Conservation (phyloP, 805 yeast species). For the Metschnikowia lachancei region DNA sequence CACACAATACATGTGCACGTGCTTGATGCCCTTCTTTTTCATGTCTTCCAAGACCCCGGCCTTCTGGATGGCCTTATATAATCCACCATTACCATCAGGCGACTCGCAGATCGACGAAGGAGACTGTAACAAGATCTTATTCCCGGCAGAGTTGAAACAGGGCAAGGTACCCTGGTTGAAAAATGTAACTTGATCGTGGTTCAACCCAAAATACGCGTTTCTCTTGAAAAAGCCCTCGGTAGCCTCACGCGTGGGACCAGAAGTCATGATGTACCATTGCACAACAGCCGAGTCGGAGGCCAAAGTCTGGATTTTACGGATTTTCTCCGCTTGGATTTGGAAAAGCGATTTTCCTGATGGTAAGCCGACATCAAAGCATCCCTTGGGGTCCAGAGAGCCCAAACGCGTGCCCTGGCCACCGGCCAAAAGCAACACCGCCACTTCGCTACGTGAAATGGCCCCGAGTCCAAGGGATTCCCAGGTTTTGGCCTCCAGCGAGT, state of each 20-base stretch:
- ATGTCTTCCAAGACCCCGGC: conserved; percentile 70
- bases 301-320: conserved; percentile 58
- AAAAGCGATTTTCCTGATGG: conserved; percentile 84
- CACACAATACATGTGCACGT: conserved; percentile 94
- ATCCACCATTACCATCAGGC: conserved; percentile 98
- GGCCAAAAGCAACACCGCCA: conserved; percentile 89
- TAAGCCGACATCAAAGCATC: conserved; percentile 83
- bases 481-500: conserved; percentile 21
- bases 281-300: conserved; percentile 42
- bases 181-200: conserved; percentile 57
- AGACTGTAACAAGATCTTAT: conserved; percentile 61
- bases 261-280: conserved; percentile 94
- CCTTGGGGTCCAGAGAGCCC: conserved; percentile 89
- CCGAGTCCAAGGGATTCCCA: conserved; percentile 60
- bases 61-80: conserved; percentile 75
- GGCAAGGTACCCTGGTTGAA: conserved; percentile 97
- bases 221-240: conserved; percentile 70
- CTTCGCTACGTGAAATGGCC: conserved; percentile 68
- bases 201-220: conserved; percentile 70
- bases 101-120: conserved; percentile 64
- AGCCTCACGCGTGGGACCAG: conserved; percentile 73
- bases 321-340: conserved; percentile 89
- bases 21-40: conserved; percentile 65
- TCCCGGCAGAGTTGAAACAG: conserved; percentile 71
- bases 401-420: conserved; percentile 98